These are phyloP conservation scores for Leccinum subrobustum DNA, from an alignment of 1,284 basidiomycete genomes.

Conservation along the genomic window DNA sequence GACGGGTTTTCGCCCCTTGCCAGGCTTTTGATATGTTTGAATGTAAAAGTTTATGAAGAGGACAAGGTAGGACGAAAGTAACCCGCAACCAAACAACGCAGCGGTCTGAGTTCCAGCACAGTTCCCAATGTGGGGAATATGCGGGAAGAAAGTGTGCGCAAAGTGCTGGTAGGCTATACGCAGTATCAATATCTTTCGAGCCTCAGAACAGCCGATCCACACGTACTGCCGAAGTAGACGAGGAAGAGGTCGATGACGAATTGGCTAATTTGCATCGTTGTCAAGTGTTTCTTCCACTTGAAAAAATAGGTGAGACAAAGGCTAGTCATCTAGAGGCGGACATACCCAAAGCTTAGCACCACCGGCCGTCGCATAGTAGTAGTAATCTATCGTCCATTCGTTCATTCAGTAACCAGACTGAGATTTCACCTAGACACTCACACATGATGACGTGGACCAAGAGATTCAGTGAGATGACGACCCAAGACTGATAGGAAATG, in stretches of 20 bases:
- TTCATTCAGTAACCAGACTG: slow-evolving; percentile 5
- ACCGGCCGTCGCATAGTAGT: slow-evolving; percentile 95
- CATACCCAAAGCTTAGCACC: slow-evolving; percentile 93
- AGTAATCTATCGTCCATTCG: slow-evolving; percentile 69
- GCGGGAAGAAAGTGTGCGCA: slow-evolving; percentile 58
- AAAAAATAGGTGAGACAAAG: slow-evolving; percentile 6
- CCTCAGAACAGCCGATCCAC: slow-evolving; percentile 11
- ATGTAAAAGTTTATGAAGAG: slow-evolving; percentile 93
- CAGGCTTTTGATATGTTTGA: slow-evolving; percentile 76
- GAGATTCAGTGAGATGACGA: slow-evolving; percentile 92
- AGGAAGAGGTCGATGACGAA: slow-evolving; percentile 88
- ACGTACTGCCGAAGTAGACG: slow-evolving; percentile 93
- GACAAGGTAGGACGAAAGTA: slow-evolving; percentile 87
- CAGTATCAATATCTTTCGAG: slow-evolving; percentile 14
- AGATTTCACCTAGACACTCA: slow-evolving; percentile 41
- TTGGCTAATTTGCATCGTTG: slow-evolving; percentile 93
- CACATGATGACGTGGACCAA: slow-evolving; percentile 98
- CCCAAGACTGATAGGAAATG: slow-evolving; percentile 77
- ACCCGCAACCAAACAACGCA: slow-evolving; percentile 84
- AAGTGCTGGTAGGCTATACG: slow-evolving; percentile 81
- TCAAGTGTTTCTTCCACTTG: slow-evolving; percentile 98
- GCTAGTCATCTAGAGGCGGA: slow-evolving; percentile 7
- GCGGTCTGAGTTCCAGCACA: slow-evolving; percentile 90
- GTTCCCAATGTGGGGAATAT: slow-evolving; percentile 70
- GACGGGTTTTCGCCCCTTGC: slow-evolving; percentile 38